Evolutionary conservation across 1,139 yeast genomes (phyloP), one percentile per base, ranked within the genome.

Genomic region (Sugiyamaella novakii): DNA sequence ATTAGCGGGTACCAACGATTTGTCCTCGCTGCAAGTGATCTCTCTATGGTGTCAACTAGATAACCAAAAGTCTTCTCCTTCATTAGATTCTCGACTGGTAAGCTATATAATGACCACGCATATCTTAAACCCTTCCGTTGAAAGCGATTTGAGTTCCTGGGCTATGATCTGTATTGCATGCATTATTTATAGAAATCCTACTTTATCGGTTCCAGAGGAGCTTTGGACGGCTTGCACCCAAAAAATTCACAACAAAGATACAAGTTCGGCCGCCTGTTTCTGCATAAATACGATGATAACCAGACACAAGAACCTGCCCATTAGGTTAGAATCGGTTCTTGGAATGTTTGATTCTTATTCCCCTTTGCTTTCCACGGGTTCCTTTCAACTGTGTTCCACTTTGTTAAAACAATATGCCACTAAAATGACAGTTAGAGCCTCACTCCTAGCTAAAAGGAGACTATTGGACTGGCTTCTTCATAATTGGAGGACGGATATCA

Each of bases 201-300:
- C 25, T 21, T 10, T 19, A 3, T 21, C 28, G 12, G 10, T 29
- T 25, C 25, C 25, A 2, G 19, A 21, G 4, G 46, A 31, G 2
- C 35, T 44, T 3, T 54, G 57, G 57, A 29, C 31, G 28, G 25
- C 49, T 6, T 45, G 52, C 28, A 12, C 33, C 4, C 53, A 46
- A 19, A 51, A 52, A 18, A 30, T 54, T 10, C 49, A 52, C 33
- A 51, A 53, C 19, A 17, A 31, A 3, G 37, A 45, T 4, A 29
- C 44, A 3, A 46, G 51, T 8, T 45, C 57, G 2, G 52, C 56
- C 2, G 56, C 54, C 7, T 54, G 58, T 43, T 55, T 50, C 34
- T 46, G 51, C 27, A 25, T 54, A 8, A 37, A 35, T 19, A 24
- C 21, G 15, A 36, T 47, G 6, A 12, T 42, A 7, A 46, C 18